Conservation (phyloP, 164 flowering plant genomes). For the Sextonia rubra region DNA sequence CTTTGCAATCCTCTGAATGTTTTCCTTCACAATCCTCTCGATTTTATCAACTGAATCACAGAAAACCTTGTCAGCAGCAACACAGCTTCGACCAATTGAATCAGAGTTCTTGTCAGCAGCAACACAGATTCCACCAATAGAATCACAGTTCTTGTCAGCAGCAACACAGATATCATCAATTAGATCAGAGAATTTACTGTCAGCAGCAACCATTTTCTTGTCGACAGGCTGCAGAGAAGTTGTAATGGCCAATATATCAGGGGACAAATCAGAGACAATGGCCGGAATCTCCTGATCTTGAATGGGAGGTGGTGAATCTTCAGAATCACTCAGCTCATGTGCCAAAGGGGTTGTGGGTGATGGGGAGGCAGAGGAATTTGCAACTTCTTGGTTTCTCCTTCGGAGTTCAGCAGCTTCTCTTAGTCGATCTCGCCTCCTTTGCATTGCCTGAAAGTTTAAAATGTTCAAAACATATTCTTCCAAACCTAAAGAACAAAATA, state of each 20-base stretch:
- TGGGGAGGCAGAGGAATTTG: neutral
- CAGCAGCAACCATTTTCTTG: no score
- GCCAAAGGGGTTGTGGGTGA: slow-evolving; percentile 26
- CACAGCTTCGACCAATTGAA: slow-evolving; percentile 46
- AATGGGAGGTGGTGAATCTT: slow-evolving; percentile 14
- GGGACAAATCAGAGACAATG: slow-evolving; percentile 22
- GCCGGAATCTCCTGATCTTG: neutral
- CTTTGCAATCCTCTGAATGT: slow-evolving; percentile 35
- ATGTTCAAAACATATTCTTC: neutral
- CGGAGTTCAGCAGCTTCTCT: slow-evolving; percentile 25
- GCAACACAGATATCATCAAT: no score
- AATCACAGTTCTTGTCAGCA: no score
- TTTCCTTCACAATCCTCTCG: slow-evolving; percentile 58
- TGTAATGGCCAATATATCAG: slow-evolving; percentile 19
- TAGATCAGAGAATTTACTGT: no score
- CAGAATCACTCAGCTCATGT: slow-evolving; percentile 14
- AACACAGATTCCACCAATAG: neutral
- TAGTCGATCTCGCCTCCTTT: slow-evolving; percentile 60
- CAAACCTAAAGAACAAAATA: neutral
- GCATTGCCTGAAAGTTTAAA: slow-evolving; percentile 47
- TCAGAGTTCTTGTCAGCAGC: slow-evolving; percentile 46
- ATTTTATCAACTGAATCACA: slow-evolving; percentile 57
- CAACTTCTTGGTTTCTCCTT: slow-evolving; percentile 4
- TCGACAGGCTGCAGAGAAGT: slow-evolving; percentile 20
- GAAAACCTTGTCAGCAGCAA: slow-evolving; percentile 46